Conservation (phyloP, 495 filamentous ascomycete species). For the Penicillium goetzii region DNA sequence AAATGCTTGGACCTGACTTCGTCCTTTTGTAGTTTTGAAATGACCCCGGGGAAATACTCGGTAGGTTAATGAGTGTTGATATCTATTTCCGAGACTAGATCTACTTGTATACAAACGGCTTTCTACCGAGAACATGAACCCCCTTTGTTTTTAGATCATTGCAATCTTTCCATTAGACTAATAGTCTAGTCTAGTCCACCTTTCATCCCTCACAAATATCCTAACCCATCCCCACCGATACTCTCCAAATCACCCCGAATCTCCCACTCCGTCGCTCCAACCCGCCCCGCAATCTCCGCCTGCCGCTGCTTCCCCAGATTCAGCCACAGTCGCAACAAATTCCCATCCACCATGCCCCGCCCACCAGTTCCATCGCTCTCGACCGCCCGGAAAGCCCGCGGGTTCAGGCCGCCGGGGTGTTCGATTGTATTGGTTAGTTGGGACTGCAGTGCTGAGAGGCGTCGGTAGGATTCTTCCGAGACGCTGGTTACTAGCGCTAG, state of each 20-base stretch:
- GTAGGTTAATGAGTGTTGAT: too few relatives aligned
- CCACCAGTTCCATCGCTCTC: slow-evolving; percentile 53
- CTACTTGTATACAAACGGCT: too few relatives aligned
- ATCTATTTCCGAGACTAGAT: background rate
- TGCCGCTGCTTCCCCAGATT: slow-evolving; percentile 70
- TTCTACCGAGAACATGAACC: background rate
- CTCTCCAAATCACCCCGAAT: slow-evolving; percentile 63
- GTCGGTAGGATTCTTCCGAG: slow-evolving; percentile 78
- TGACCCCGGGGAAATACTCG: too few relatives aligned
- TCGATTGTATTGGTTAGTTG: slow-evolving; percentile 77
- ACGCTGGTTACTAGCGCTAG: slow-evolving; percentile 78
- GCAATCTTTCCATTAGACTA: background rate
- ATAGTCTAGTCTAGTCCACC: background rate
- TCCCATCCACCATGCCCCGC: slow-evolving; percentile 66
- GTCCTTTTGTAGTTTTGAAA: background rate
- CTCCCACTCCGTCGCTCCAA: slow-evolving; percentile 61
- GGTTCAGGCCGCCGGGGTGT: slow-evolving; percentile 79
- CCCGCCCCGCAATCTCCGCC: slow-evolving; percentile 69
- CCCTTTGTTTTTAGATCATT: background rate
- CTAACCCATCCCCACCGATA: slow-evolving; percentile 62
- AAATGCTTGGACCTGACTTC: background rate
- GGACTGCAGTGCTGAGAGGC: slow-evolving; percentile 77
- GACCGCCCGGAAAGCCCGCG: slow-evolving; percentile 69
- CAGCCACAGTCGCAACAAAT: slow-evolving; percentile 63
- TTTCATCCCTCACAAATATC: slow-evolving; percentile 33